Base-by-base conservation (phyloP, 2,329 filamentous ascomycete genomes). In the Gaeumannomyces sp. region DNA sequence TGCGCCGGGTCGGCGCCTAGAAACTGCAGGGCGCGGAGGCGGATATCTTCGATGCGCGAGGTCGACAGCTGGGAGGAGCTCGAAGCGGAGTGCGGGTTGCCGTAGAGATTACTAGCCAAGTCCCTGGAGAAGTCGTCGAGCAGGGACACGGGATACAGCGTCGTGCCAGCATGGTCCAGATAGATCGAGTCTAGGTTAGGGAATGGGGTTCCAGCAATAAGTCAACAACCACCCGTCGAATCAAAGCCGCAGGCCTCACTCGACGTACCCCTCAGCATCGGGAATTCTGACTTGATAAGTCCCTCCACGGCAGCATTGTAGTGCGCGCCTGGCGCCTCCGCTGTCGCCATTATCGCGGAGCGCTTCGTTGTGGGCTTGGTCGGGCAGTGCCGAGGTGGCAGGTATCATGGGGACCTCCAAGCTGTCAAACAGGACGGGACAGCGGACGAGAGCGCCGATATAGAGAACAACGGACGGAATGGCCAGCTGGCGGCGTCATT, bases 111-210 rank as follows among this genome's bases (percentile, higher is more conserved):
- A 4, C 84, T 80, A 31, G 89, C 88, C 83, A 97, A 89, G 66
- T 95, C 91, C n/a, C 78, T 75, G 11, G 91, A 86, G 76, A 96
- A 97, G 29, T 79, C 81, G 69, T 94, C 89, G 75, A 98, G 88
- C 29, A 95, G 77, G 35, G 91, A 93, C 74, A 90, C 94, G 58
- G 92, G 81, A 73, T 90, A 92, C 1, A 90, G 80, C 0, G 93
- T 94, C n/a, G 92, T 91, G n/a, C 93, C 94, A 0, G 93, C 93
- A 89, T 98, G 93, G 71, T 98, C 94, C 65, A 98, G 88, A 75
- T 97, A 98, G 60, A 88, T 82, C 13, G 86, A 86, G 63, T 84
- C 91, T 94, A 16, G 5, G 2, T 10, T 4, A 57, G 28, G 11
- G 19, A 7, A 8, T 29, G 19, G 38, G 14, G 38, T 19, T 31